Base-by-base conservation (phyloP, 768 basidiomycete species). In the Mycena crocata region DNA sequence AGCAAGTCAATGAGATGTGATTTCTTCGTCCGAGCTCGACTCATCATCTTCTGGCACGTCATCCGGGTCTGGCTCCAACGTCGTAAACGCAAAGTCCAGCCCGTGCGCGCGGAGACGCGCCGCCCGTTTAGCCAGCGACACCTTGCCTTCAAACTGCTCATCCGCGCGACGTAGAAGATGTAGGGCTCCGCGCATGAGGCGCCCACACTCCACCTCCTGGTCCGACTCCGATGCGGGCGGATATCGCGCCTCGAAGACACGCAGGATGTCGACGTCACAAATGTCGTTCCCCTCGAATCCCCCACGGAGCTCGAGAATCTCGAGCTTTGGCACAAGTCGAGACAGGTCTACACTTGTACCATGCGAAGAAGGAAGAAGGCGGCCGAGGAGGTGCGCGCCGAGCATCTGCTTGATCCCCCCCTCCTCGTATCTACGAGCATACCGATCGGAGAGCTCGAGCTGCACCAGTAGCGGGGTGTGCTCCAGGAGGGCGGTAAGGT, bases 251-350 rank as follows among this genome's bases (percentile, higher is more conserved):
- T 62, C 61, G 26, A 54, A 62, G 17, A 62, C 52, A 21, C 42
- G 51, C 42, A 62, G 24, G 40, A 62, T 62, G 34, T 62, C 52
- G 10, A 44, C 42, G 21, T 62, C 61, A 44, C 61, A 30, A 0
- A 62, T 55, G 24, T 62, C 61, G 61, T 54, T 62, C 13, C 61
- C 61, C 31, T 62, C 61, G 45, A 62, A 55, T 10, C 61, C 61
- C 44, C 61, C 61, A 44, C 61, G 52, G n/a, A 62, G 52, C 42
- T 2, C 23, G 26, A 62, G 44, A 31, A 46, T 26, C n/a, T 54
- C 52, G 21, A 62, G 52, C 40, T 62, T 54, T 31, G 61, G 61
- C 10, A 55, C 44, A 14, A 62, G 61, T 7, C 26, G n/a, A 2
- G 28, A 6, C 30, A 13, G 26, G 21, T 15, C 21, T 12, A 24